Percentiles rank a stretch among this genome's conserved stretches.
Evolutionary conservation across 495 filamentous ascomycete genomes (phyloP).

Genomic region (Daldinia decipiens): DNA sequence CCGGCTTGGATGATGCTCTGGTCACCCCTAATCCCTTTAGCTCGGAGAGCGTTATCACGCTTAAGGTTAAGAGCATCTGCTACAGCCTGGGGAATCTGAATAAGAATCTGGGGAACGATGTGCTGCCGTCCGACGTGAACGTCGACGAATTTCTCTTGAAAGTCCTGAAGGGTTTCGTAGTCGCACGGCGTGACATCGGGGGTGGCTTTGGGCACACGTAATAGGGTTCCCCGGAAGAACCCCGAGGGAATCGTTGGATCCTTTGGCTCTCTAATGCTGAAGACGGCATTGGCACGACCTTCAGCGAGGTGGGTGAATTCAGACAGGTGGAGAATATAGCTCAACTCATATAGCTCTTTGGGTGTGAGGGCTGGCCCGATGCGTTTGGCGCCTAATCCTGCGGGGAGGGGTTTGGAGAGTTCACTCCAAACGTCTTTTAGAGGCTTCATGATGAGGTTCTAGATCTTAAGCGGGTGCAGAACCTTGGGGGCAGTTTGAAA

Average conservation of each 20-base stretch:
- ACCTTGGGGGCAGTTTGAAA: background rate
- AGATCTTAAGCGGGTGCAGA: constrained; percentile 7
- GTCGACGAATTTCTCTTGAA: constrained; percentile 66
- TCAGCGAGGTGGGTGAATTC: constrained; percentile 60
- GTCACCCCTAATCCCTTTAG: constrained; percentile 35
- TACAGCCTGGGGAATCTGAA: constrained; percentile 60
- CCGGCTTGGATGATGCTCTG: constrained; percentile 69
- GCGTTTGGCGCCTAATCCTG: constrained; percentile 31
- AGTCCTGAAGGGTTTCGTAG: constrained; percentile 64
- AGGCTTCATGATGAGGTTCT: constrained; percentile 29
- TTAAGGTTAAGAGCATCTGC: constrained; percentile 47
- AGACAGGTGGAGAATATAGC: constrained; percentile 34
- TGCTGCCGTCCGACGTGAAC: constrained; percentile 67
- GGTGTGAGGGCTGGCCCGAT: constrained; percentile 13
- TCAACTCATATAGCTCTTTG: constrained; percentile 36
- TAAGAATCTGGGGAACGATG: constrained; percentile 68
- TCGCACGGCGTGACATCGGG: constrained; percentile 61
- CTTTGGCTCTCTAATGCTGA: constrained; percentile 60
- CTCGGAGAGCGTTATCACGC: constrained; percentile 33
- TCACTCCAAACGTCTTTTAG: constrained; percentile 42
- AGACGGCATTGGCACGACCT: constrained; percentile 79
- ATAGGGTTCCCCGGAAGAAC: constrained; percentile 61
- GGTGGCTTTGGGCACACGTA: constrained; percentile 72
- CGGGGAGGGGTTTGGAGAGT: constrained; percentile 40
- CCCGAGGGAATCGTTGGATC: constrained; percentile 24